phyloP scores from a whole-genome alignment of 75 land plant species.

The Sequoiadendron giganteum region DNA sequence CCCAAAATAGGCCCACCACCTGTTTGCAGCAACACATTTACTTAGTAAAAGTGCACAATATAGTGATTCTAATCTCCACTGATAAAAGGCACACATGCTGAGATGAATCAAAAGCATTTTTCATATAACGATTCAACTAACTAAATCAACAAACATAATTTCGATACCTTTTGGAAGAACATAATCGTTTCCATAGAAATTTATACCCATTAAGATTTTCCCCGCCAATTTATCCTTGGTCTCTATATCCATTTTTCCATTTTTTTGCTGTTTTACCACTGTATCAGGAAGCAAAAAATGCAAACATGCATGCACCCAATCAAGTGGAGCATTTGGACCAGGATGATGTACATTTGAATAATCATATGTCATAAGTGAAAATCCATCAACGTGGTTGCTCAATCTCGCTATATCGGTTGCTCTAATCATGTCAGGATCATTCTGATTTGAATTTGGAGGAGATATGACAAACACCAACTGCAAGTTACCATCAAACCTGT shows the following conservation, averaged over 20 bases:
- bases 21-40: background rate
- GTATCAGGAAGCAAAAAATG: slow-evolving; percentile 47
- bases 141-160: background rate
- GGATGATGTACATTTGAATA: slow-evolving; percentile 74
- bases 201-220: slow-evolving; percentile 80
- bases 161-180: slow-evolving; percentile 68
- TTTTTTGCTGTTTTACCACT: background rate
- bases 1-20: slow-evolving; percentile 87
- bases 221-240: slow-evolving; percentile 15
- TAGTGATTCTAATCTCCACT: background rate
- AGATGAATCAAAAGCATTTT: background rate
- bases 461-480: slow-evolving; percentile 83
- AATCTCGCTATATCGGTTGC: slow-evolving; percentile 56
- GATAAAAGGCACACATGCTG: slow-evolving; percentile 2
- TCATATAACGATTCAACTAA: background rate
- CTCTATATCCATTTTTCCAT: slow-evolving; percentile 1
- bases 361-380: slow-evolving; percentile 97
- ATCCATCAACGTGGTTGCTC: slow-evolving; percentile 72
- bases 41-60: background rate
- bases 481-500: slow-evolving; percentile 28
- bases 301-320: slow-evolving; percentile 66
- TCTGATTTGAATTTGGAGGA: slow-evolving; percentile 58
- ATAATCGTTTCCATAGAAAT: slow-evolving; percentile 94
- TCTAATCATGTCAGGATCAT: slow-evolving; percentile 61
- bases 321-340: slow-evolving; percentile 94